Evolutionary conservation across 768 basidiomycete species (phyloP).

Genomic region (Lanmaoa pseudosensibilis): DNA sequence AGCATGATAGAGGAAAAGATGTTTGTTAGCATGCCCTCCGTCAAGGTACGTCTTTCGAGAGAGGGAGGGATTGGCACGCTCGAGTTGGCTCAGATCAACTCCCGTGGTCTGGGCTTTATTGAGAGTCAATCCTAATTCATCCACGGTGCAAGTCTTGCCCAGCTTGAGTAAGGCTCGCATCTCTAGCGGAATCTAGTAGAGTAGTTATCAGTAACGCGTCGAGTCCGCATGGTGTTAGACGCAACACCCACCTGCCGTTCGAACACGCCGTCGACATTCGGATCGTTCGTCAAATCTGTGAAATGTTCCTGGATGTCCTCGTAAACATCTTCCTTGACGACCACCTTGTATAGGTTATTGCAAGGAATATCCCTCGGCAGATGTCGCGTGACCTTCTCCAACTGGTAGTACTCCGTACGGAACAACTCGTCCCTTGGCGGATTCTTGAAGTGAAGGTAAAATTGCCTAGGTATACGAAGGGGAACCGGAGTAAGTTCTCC

Average conservation of each 20-base stretch:
- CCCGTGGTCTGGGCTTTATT: conserved; percentile 81
- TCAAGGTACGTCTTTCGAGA: conserved; percentile 72
- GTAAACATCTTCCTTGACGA: conserved; percentile 82
- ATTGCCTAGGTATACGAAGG: conserved; percentile 85
- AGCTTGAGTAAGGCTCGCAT: conserved; percentile 80
- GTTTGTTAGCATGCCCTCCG: conserved; percentile 66
- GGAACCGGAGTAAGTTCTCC: conserved; percentile 76
- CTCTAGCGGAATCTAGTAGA: conserved; percentile 70
- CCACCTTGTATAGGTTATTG: conserved; percentile 78
- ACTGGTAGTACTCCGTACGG: conserved; percentile 63
- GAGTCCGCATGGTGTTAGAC: not conserved
- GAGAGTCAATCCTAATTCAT: conserved; percentile 66
- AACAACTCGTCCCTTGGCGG: conserved; percentile 67
- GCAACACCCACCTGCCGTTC: conserved; percentile 73
- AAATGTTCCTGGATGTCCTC: conserved; percentile 87
- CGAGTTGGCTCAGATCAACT: conserved; percentile 81
- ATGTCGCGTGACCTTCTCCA: conserved; percentile 71
- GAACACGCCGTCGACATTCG: conserved; percentile 92
- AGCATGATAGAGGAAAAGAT: conserved; percentile 88
- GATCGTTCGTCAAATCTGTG: conserved; percentile 87
- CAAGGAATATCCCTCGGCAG: conserved; percentile 79
- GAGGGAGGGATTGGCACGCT: conserved; percentile 55
- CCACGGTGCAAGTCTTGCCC: conserved; percentile 77
- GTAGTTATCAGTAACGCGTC: not conserved
- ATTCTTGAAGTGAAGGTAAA: conserved; percentile 87